These are phyloP conservation scores for Alternaria incomplexa DNA, from an alignment of 2,329 filamentous ascomycete genomes.

Conservation along the genomic window DNA sequence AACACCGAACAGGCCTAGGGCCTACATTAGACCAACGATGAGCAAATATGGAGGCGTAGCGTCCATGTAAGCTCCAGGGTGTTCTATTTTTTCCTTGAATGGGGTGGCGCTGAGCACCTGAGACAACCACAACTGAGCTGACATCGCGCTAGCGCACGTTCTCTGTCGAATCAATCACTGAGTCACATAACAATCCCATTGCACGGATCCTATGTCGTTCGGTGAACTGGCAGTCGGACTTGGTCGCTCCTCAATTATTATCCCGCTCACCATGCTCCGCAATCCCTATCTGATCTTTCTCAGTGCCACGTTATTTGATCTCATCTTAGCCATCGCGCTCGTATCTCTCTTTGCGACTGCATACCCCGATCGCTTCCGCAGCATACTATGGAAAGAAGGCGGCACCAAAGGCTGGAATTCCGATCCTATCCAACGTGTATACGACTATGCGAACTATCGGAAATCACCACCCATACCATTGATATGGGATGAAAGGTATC, in stretches of 20 bases:
- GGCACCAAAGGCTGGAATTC: conserved; percentile 26
- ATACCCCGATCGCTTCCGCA: conserved; percentile 15
- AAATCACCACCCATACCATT: conserved; percentile 18
- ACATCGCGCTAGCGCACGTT: not conserved
- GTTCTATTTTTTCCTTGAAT: no score
- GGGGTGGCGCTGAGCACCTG: not conserved
- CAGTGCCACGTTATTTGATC: conserved; percentile 8
- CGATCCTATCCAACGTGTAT: conserved; percentile 21
- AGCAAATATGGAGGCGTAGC: no score
- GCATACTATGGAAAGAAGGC: conserved; percentile 16
- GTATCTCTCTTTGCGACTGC: conserved; percentile 13
- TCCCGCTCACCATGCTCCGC: not conserved
- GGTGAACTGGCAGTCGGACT: not conserved
- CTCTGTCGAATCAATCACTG: not conserved
- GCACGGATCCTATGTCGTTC: not conserved
- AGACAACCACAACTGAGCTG: not conserved
- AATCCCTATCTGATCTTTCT: not conserved
- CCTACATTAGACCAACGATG: no score
- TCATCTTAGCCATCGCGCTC: conserved; percentile 10
- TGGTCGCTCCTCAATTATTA: not conserved
- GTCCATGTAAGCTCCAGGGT: no score
- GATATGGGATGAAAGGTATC: conserved; percentile 26
- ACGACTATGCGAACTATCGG: conserved; percentile 25
- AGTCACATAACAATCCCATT: not conserved
- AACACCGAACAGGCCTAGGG: no score